Conservation (phyloP, 2,329 filamentous ascomycete species). For the Zymoseptoria tritici region DNA sequence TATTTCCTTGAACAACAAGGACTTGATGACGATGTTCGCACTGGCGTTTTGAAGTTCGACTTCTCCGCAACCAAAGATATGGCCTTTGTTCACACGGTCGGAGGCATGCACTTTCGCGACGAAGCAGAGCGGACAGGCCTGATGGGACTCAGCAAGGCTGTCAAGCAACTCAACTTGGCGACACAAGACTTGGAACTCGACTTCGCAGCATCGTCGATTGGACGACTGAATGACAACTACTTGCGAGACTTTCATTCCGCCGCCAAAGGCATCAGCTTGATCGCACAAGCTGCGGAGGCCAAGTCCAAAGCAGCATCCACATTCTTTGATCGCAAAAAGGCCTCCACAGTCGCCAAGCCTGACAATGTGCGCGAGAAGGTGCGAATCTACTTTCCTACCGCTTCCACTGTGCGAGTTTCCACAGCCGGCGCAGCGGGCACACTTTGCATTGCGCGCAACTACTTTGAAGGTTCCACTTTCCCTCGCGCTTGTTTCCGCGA, state of each 20-base stretch:
- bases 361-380: constrained; percentile 46
- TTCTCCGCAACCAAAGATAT: constrained; percentile 65
- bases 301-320: constrained; percentile 16
- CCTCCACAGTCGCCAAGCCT: background rate
- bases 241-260: constrained; percentile 54
- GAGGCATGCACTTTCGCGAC: constrained; percentile 29
- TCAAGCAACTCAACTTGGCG: constrained; percentile 55
- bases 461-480: constrained; percentile 63
- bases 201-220: constrained; percentile 73
- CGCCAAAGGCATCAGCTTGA: constrained; percentile 41
- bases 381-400: constrained; percentile 73
- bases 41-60: constrained; percentile 70
- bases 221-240: constrained; percentile 63
- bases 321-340: constrained; percentile 18
- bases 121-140: constrained; percentile 56
- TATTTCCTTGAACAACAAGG: constrained; percentile 63
- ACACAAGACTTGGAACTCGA: constrained; percentile 41
- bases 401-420: constrained; percentile 46
- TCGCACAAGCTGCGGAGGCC: constrained; percentile 13
- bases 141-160: constrained; percentile 61
- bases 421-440: constrained; percentile 58
- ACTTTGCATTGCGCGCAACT: constrained; percentile 67
- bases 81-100: constrained; percentile 76
- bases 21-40: constrained; percentile 56
- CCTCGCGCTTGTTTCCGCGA: constrained; percentile 67